A percentile compares a stretch with the other conserved stretches of the same genome.
phyloP scores from a whole-genome alignment of 495 filamentous ascomycete genomes.

The Podospora pseudopauciseta region DNA sequence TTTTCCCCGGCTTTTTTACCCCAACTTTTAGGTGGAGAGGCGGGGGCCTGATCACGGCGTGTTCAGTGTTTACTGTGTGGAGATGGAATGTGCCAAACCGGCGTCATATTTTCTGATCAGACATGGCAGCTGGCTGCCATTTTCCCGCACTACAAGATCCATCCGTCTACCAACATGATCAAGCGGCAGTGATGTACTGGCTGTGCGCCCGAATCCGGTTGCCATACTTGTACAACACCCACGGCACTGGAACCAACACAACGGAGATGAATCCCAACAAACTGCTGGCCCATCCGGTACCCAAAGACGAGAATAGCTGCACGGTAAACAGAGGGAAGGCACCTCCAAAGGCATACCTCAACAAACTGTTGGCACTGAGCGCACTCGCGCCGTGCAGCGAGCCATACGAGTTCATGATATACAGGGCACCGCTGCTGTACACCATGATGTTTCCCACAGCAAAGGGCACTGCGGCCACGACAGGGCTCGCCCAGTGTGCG shows the following conservation, averaged over 20 bases:
- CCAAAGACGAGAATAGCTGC: conserved; percentile 51
- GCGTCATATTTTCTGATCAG: neutral
- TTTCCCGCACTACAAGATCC: neutral
- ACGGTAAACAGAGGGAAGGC: conserved; percentile 62
- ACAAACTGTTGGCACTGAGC: conserved; percentile 59
- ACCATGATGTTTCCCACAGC: conserved; percentile 62
- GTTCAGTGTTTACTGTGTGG: neutral
- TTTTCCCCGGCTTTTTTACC: neutral
- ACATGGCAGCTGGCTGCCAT: neutral
- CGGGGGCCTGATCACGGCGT: neutral
- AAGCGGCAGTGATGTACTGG: conserved; percentile 28
- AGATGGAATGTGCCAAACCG: neutral
- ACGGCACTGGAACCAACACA: conserved; percentile 55
- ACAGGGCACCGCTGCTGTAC: conserved; percentile 45
- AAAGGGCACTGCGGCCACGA: conserved; percentile 56
- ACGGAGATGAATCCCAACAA: conserved; percentile 56
- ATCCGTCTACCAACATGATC: neutral
- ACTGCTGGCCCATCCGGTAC: conserved; percentile 56
- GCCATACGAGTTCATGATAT: conserved; percentile 58
- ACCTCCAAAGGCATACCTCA: conserved; percentile 57
- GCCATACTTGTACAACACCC: conserved; percentile 47
- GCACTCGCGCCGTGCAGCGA: conserved; percentile 55
- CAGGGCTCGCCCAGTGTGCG: conserved; percentile 42
- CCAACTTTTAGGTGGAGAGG: neutral
- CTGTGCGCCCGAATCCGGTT: conserved; percentile 42